A percentile compares a stretch with the other conserved stretches of the same genome.
Conservation (phyloP, 179 eudicot genomes). For the Patellifolia procumbens region DNA sequence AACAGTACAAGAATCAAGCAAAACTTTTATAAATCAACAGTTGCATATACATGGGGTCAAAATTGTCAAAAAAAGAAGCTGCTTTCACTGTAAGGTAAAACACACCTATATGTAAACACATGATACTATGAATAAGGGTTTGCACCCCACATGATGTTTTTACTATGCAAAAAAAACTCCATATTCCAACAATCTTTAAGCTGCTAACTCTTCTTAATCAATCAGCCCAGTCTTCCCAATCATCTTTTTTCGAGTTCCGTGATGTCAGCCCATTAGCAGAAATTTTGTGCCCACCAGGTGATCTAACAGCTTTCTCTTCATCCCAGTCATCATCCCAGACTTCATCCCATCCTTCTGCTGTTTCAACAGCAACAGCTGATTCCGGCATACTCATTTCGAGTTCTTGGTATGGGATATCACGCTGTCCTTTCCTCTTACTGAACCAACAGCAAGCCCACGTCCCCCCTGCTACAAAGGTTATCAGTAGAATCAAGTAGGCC, state of each 20-base stretch:
- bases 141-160: conserved; percentile 10
- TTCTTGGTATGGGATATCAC: conserved; percentile 78
- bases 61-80: conserved; percentile 23
- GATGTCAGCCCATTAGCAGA: conserved; percentile 81
- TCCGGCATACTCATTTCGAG: conserved; percentile 86
- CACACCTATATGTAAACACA: conserved; percentile 19
- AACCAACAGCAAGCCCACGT: conserved; percentile 75
- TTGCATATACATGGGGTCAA: conserved; percentile 27
- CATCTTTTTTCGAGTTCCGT: conserved; percentile 60
- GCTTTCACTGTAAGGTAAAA: conserved; percentile 21
- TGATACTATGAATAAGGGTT: conserved; percentile 12
- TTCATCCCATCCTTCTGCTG: conserved; percentile 90
- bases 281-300: conserved; percentile 56
- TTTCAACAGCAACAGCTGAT: conserved; percentile 45
- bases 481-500: conserved; percentile 50
- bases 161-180: conserved; percentile 17
- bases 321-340: conserved; percentile 98
- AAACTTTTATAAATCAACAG: conserved; percentile 22
- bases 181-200: neutral
- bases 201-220: conserved; percentile 34
- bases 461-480: conserved; percentile 57
- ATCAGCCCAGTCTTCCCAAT: conserved; percentile 93
- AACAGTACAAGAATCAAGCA: conserved; percentile 11
- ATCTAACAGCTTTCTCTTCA: conserved; percentile 66
- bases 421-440: conserved; percentile 47